Evolutionary conservation across 2,329 filamentous ascomycete species (phyloP), one percentile per base, ranked within the genome.

Genomic region (Westerdykella aurantiaca): DNA sequence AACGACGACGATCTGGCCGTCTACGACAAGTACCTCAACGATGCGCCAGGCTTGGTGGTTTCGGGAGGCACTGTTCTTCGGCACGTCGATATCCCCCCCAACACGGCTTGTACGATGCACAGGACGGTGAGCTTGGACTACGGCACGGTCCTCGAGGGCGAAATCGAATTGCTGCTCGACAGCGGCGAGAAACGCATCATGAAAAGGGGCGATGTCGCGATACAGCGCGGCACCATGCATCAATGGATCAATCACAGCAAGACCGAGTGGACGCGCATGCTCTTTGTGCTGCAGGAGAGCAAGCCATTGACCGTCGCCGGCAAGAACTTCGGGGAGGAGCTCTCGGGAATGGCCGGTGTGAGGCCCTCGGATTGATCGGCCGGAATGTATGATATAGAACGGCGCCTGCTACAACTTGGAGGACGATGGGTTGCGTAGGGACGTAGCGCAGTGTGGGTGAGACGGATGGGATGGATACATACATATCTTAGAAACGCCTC

Each of bases 31-130:
- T 72, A 71, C 48, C 63, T 77, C 34, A 51, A 63, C 11, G 55
- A 66, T 34, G 67, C 72, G 1, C 74, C 77, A 0, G 77, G 77
- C 1, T 66, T 81, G 3, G 69, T 71, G 14, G 63, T 77, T 33
- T 68, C 71, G 2, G 63, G 63, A 23, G 74, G 73, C 9, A 73
- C 73, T 4, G 72, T 75, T 12, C 64, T 74, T 34, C 67, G 71
- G 35, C 61, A 67, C 38, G 67, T 69, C 34, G 67, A 69, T 41
- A 64, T 69, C 38, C 55, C 55, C 12, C 67, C 67, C 0, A 47
- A 50, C 21, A 61, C 57, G n/a, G 55, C 46, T 17, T 66, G 61
- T 44, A 57, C 60, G n/a, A 69, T 69, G 67, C 67, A 69, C 48
- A 58, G 67, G 3, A 69, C 67, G 16, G 64, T 69, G 43, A 62